Evolutionary conservation across 1,139 yeast species (phyloP).

Genomic region (Hyphopichia wangnamkhiaoensis): DNA sequence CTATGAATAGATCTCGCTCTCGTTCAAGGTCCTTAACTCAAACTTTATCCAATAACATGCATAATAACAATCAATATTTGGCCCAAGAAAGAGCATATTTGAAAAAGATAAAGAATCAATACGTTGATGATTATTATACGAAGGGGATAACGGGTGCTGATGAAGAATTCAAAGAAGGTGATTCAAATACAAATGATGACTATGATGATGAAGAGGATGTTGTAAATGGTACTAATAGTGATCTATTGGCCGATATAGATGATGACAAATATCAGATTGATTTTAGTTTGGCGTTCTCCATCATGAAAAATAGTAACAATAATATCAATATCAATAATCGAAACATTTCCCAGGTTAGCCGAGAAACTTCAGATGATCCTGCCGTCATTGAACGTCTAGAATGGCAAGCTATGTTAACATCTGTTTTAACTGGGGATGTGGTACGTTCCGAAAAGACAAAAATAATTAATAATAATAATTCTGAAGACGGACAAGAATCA

Average conservation of each 20-base stretch:
- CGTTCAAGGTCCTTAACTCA: constrained; percentile 23
- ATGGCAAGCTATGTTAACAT: constrained; percentile 93
- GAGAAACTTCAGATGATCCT: constrained; percentile 56
- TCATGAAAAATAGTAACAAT: constrained; percentile 32
- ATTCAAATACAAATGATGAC: constrained; percentile 27
- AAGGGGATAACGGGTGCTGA: constrained; percentile 54
- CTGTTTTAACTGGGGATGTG: constrained; percentile 93
- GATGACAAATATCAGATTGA: constrained; percentile 47
- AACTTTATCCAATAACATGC: constrained; percentile 19
- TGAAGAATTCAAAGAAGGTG: constrained; percentile 31
- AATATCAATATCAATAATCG: constrained; percentile 37
- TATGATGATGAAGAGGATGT: constrained; percentile 24
- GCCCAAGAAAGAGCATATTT: constrained; percentile 74
- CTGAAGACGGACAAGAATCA: constrained; percentile 46
- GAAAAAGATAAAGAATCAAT: constrained; percentile 61
- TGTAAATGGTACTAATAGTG: constrained; percentile 25
- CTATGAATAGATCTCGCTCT: constrained; percentile 10
- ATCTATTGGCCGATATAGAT: constrained; percentile 42
- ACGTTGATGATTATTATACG: constrained; percentile 69
- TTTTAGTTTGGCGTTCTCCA: constrained; percentile 38
- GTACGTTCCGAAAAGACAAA: constrained; percentile 88
- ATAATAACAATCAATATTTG: constrained; percentile 40
- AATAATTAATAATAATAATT: constrained; percentile 51
- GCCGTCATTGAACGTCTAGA: constrained; percentile 79
- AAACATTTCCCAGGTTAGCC: constrained; percentile 41